Base-by-base conservation (phyloP, 1,284 basidiomycete species). In the Ganoderma lucidum region DNA sequence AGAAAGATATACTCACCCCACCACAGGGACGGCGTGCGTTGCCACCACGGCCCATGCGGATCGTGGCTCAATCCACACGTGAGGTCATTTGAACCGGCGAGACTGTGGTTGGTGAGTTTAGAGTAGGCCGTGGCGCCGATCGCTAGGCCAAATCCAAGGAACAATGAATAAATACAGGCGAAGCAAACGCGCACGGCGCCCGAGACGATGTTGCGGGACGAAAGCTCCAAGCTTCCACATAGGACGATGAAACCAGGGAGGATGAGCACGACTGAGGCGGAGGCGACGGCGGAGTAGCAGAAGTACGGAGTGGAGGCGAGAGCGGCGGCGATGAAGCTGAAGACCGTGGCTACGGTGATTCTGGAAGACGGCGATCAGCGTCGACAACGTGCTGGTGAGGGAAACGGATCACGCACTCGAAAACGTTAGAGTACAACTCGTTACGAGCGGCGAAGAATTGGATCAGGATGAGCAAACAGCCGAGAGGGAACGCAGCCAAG, bases 141-240 rank as follows among this genome's bases (percentile, higher is more conserved):
- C 1, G 93, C 89, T 23, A 96, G 87, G 6, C 95, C 94, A 76
- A 96, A 96, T 1, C 93, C 77, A 23, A 95, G 85, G 83, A 94
- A 94, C 37, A 95, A 84, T 23, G 90, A 88, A 75, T 94, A 95
- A 73, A 94, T 88, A 65, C 95, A 85, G 17, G 94, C 90, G 77
- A 94, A 97, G 70, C 94, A 93, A 28, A 97, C 84, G 51, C 95
- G 88, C 48, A 97, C 95, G 28, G 93, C 92, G n/a, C 95, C 94
- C 0, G 93, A 87, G 23, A 95, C 89, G 75, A 96, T 91, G 71
- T 93, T 93, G 62, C 92, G 86, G 42, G 85, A 93, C 76, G 89
- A 90, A 42, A 97, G 83, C 79, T 97, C 96, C 61, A 97, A 88
- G 30, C 93, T 87, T 55, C 94, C 95, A 71, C 86, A 90, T 12